Conservation (phyloP, 106 monocot species). For the Phalaenopsis aphrodite region DNA sequence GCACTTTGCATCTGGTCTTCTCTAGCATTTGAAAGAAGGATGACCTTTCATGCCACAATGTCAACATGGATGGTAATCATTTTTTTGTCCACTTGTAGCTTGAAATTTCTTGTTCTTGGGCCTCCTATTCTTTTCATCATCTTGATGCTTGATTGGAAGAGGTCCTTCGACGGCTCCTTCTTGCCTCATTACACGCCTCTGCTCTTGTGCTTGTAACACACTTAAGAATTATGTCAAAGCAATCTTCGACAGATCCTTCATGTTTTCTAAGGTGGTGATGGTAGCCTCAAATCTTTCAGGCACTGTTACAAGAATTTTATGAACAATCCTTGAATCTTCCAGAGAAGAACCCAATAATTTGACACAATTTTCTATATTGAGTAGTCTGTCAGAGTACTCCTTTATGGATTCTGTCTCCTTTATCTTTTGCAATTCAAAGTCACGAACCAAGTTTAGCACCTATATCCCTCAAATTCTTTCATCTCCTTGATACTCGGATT, state of each 20-base stretch:
- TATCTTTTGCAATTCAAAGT: neutral
- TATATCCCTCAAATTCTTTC: neutral
- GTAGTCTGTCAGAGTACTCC: neutral
- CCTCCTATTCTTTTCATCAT: neutral
- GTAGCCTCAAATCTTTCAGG: slow-evolving; percentile 6
- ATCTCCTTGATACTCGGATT: neutral
- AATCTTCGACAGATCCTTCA: slow-evolving; percentile 3
- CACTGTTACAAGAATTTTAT: slow-evolving; percentile 1
- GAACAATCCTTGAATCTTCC: neutral
- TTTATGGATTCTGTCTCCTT: neutral
- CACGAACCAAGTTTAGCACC: neutral
- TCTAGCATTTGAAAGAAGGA: no score
- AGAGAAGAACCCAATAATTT: neutral
- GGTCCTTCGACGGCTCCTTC: slow-evolving; percentile 1
- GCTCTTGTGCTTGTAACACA: slow-evolving; percentile 3
- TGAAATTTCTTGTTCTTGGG: neutral
- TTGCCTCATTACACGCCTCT: neutral
- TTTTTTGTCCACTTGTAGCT: neutral
- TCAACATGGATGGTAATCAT: no score
- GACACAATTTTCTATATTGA: neutral
- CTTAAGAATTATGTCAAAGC: neutral
- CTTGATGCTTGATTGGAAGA: neutral
- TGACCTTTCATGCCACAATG: no score
- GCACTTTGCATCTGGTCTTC: no score
- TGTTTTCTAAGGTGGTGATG: slow-evolving; percentile 2